Conservation (phyloP, 345 rosid species). For the Pseudoturritis turrita region DNA sequence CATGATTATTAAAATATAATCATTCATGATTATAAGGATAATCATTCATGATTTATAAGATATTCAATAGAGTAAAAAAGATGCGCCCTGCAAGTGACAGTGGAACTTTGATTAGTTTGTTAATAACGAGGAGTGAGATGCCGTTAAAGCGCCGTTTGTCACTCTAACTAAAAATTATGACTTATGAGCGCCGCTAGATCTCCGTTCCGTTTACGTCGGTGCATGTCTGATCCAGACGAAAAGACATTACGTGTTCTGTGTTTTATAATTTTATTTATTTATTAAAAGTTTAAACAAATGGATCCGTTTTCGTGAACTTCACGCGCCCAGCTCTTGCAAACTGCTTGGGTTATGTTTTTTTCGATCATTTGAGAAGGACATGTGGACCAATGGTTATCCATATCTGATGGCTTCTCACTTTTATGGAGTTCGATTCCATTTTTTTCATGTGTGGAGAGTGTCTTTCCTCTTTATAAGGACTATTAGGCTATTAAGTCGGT, state of each 20-base stretch:
- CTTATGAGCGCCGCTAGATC: constrained; percentile 29
- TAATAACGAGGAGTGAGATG: constrained; percentile 17
- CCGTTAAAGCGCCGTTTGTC: constrained; percentile 37
- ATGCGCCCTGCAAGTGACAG: constrained; percentile 15
- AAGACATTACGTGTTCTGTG: constrained; percentile 9
- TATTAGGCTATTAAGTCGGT: no score
- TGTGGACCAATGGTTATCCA: no score
- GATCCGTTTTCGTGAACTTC: not conserved
- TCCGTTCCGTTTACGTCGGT: constrained; percentile 43
- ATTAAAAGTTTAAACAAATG: no score
- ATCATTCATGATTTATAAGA: not conserved
- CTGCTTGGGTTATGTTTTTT: no score
- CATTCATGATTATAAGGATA: not conserved
- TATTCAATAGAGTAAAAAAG: not conserved
- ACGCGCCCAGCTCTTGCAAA: not conserved
- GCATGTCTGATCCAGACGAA: constrained; percentile 10
- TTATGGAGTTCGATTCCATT: no score
- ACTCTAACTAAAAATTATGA: not conserved
- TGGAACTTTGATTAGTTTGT: constrained; percentile 13
- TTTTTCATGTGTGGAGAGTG: no score
- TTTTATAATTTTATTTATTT: not conserved
- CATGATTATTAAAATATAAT: not conserved
- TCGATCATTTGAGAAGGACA: no score
- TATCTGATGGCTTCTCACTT: no score
- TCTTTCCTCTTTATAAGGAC: no score